Evolutionary conservation across 805 yeast species (phyloP).

Genomic region (Cyberlindnera samutprakarnensis): DNA sequence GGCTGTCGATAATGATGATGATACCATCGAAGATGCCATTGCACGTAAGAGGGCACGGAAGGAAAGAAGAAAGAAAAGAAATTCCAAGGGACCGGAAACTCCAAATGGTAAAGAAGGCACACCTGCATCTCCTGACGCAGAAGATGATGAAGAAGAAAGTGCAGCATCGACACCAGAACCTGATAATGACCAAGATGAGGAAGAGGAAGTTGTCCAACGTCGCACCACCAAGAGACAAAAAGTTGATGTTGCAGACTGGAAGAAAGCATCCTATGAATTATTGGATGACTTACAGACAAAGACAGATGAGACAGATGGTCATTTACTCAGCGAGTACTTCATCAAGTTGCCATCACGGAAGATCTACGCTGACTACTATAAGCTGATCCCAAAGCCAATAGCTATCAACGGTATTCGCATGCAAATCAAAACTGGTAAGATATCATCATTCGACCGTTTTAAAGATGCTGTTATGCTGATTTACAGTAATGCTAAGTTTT

Average conservation of each 20-base stretch:
- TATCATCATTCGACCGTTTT: constrained; percentile 38
- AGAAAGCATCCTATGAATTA: constrained; percentile 27
- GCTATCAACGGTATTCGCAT: constrained; percentile 57
- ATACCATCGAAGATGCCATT: constrained; percentile 27
- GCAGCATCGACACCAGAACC: neutral
- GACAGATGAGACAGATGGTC: constrained; percentile 26
- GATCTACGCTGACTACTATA: constrained; percentile 79
- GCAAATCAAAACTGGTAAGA: constrained; percentile 43
- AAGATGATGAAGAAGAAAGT: neutral
- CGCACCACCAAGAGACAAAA: constrained; percentile 15
- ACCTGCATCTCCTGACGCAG: constrained; percentile 11
- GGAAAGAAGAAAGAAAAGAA: constrained; percentile 20
- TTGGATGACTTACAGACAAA: constrained; percentile 36
- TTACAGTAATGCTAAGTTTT: constrained; percentile 78
- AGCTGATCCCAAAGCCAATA: constrained; percentile 46
- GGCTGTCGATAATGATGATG: constrained; percentile 71
- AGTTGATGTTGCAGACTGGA: constrained; percentile 19
- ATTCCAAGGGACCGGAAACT: constrained; percentile 2
- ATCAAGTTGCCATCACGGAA: constrained; percentile 62
- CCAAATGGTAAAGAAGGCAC: constrained; percentile 16
- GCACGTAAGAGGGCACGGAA: constrained; percentile 29
- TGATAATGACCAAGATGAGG: neutral
- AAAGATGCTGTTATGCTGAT: constrained; percentile 60
- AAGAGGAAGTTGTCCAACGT: neutral
- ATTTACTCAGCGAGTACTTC: constrained; percentile 48